Evolutionary conservation across 169 alveolate genomes (phyloP).

Genomic region (Cystoisospora suis): DNA sequence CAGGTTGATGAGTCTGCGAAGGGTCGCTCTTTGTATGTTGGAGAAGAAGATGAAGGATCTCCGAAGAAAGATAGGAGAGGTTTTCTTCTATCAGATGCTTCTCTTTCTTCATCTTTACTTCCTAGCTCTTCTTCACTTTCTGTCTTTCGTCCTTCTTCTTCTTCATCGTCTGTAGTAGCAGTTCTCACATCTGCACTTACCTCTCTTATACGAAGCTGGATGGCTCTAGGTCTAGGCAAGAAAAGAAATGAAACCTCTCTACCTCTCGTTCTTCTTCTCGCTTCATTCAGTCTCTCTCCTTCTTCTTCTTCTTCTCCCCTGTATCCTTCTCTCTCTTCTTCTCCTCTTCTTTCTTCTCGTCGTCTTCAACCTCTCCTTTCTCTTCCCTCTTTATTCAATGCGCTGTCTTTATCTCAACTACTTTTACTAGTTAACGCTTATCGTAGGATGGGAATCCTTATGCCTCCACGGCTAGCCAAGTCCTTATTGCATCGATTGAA

Average conservation of each 20-base stretch:
- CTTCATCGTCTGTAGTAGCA: no score
- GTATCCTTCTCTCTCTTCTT: background rate
- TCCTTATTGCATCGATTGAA: constrained; percentile 1
- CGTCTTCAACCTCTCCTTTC: background rate
- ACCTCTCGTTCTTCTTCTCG: background rate
- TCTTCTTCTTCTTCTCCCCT: background rate
- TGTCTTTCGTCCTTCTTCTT: no score
- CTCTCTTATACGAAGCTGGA: background rate
- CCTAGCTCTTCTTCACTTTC: no score
- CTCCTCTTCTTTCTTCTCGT: background rate
- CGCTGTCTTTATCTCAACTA: constrained; percentile 1
- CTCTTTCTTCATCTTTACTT: no score
- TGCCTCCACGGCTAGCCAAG: background rate
- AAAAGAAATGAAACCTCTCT: background rate
- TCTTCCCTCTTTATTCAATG: background rate
- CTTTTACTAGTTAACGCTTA: background rate
- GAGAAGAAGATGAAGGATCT: no score
- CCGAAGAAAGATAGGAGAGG: no score
- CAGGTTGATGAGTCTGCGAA: no score
- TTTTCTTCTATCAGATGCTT: no score
- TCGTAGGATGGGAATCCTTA: background rate
- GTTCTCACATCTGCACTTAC: no score
- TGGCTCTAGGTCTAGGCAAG: background rate
- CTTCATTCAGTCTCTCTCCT: background rate
- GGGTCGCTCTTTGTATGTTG: no score